phyloP scores from a whole-genome alignment of 768 basidiomycete species.

The Trametes meyenii region DNA sequence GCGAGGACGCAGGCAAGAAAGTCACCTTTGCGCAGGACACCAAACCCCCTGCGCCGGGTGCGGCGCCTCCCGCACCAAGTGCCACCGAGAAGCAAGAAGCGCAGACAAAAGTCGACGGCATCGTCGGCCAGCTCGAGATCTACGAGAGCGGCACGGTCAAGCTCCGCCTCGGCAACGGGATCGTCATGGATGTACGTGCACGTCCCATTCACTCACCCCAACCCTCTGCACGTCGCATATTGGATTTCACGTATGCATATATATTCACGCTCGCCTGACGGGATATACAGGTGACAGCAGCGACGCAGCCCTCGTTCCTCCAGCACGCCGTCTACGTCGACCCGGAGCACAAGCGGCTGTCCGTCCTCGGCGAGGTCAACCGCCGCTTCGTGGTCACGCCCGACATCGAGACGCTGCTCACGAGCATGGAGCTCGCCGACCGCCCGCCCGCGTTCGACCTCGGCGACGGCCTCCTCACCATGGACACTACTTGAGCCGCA shows the following conservation, averaged over 20 bases:
- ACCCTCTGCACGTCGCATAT: no score
- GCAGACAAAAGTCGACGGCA: slow-evolving; percentile 60
- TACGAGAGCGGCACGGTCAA: slow-evolving; percentile 86
- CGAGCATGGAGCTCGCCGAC: slow-evolving; percentile 62
- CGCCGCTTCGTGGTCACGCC: slow-evolving; percentile 85
- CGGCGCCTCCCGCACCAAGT: slow-evolving; percentile 26
- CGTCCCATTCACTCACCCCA: no score
- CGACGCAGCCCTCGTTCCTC: slow-evolving; percentile 84
- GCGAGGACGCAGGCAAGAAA: slow-evolving; percentile 43
- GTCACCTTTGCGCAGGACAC: slow-evolving; percentile 69
- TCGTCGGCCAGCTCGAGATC: slow-evolving; percentile 83
- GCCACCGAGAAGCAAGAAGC: slow-evolving; percentile 35
- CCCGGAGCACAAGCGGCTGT: slow-evolving; percentile 54
- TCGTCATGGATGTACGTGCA: slow-evolving; percentile 79
- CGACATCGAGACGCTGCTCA: slow-evolving; percentile 74
- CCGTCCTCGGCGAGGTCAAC: slow-evolving; percentile 84
- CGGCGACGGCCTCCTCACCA: slow-evolving; percentile 54
- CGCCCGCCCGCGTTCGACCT: slow-evolving; percentile 35
- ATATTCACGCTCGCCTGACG: neutral
- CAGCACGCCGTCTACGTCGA: slow-evolving; percentile 86
- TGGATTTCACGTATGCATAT: neutral
- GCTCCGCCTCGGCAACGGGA: slow-evolving; percentile 80
- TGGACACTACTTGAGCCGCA: slow-evolving; percentile 45
- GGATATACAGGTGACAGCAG: slow-evolving; percentile 66
- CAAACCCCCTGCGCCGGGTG: slow-evolving; percentile 47